Percentiles rank a stretch among this genome's conserved stretches.
These are phyloP conservation scores for Ambrosia hybrid DNA, from an alignment of 140 eudicot species.

Conservation along the genomic window DNA sequence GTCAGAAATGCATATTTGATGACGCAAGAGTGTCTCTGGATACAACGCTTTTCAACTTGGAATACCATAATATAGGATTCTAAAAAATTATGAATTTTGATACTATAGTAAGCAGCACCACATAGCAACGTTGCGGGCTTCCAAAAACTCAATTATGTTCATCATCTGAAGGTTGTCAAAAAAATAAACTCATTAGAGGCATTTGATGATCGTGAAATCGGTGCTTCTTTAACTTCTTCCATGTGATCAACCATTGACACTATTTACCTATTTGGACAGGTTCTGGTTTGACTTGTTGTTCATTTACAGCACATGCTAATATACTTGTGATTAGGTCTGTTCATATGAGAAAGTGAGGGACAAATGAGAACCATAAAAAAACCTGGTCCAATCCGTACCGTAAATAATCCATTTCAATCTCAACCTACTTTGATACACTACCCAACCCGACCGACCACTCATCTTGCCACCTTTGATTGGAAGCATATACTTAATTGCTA, in stretches of 20 bases:
- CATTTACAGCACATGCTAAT: neutral
- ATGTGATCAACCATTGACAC: neutral
- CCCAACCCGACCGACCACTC: no score
- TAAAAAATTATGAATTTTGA: neutral
- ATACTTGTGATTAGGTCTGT: no score
- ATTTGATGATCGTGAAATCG: slow-evolving; percentile 25
- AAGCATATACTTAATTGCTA: slow-evolving; percentile 45
- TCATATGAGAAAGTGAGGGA: no score
- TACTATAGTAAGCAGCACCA: slow-evolving; percentile 23
- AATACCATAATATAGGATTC: neutral
- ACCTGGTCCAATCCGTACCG: no score
- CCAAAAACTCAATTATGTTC: slow-evolving; percentile 41
- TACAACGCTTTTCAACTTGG: no score
- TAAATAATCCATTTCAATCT: no score
- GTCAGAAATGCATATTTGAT: no score
- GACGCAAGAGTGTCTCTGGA: no score
- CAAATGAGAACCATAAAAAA: no score
- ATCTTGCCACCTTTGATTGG: neutral
- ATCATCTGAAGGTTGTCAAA: slow-evolving; percentile 52
- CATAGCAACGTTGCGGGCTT: slow-evolving; percentile 32
- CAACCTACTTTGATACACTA: no score
- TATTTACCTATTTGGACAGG: neutral
- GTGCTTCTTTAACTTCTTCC: slow-evolving; percentile 27
- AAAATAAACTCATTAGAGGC: slow-evolving; percentile 54
- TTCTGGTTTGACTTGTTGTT: slow-evolving; percentile 32